Evolutionary conservation across 495 filamentous ascomycete genomes (phyloP), one percentile per base, ranked within the genome.

Genomic region (Penicillium coffeae): DNA sequence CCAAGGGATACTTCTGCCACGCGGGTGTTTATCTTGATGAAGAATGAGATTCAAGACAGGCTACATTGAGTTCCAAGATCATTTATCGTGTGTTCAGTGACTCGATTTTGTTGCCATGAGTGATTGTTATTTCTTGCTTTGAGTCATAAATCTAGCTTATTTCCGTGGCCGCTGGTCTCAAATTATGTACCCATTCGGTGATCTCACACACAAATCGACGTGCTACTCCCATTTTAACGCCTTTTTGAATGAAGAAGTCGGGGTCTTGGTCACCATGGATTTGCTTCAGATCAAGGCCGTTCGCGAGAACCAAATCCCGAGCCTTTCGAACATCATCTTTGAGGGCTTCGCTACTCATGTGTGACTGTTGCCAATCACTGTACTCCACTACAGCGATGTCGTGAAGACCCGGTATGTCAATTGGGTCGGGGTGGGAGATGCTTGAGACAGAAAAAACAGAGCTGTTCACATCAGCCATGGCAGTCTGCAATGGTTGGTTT

Each of bases 1-100:
- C 54, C 9, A 37, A 46, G 39, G 54, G 58, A 9, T 54, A 65
- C 49, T 68, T 62, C 44, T 38, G 51, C 16, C 46, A 66, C 42
- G 54, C 55, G 40, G 63, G 54, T 38, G 12, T 54, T 18, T 49
- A 25, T 9, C 49, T 43, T 21, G 42, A 50, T 18, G 25, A 32
- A 30, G 3, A 15, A 37, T 37, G n/a, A 14, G 34, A 37, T 14
- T n/a, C n/a, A 15, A 14, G n/a, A n/a, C n/a, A n/a, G n/a, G n/a
- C n/a, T n/a, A n/a, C n/a, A n/a, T n/a, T n/a, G n/a, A n/a, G n/a
- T n/a, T n/a, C n/a, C n/a, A n/a, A n/a, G n/a, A n/a, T n/a, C n/a
- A n/a, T n/a, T n/a, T n/a, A n/a, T n/a, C n/a, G n/a, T n/a, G n/a
- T n/a, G n/a, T n/a, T n/a, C n/a, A n/a, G n/a, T n/a, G n/a, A n/a